These are phyloP conservation scores for Hsuehochloa calcarea DNA, from an alignment of 176 grass and related monocot genomes.

Conservation along the genomic window DNA sequence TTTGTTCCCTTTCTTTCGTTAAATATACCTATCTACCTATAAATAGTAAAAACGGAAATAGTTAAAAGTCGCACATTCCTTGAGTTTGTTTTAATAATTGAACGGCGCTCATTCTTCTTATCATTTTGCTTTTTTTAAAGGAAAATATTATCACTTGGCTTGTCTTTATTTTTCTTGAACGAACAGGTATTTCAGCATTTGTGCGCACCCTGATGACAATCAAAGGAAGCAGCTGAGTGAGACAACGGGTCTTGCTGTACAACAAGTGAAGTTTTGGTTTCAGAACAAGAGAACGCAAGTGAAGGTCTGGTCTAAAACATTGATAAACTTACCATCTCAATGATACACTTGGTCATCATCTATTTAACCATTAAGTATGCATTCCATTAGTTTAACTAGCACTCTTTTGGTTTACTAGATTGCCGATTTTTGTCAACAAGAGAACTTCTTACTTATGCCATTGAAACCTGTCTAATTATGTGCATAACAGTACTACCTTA, in stretches of 20 bases:
- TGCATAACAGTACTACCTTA: neutral
- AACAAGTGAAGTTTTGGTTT: slow-evolving; percentile 58
- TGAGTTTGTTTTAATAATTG: neutral
- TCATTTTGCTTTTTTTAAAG: neutral
- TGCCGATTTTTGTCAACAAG: neutral
- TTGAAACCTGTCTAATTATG: neutral
- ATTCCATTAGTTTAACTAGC: neutral
- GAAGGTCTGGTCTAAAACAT: slow-evolving; percentile 36
- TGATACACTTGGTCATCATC: neutral
- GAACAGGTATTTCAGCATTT: slow-evolving; percentile 41
- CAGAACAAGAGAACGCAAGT: slow-evolving; percentile 49
- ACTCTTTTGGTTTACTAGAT: neutral
- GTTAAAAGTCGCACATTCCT: neutral
- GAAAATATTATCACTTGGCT: neutral
- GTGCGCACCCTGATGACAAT: slow-evolving; percentile 29
- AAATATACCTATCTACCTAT: neutral
- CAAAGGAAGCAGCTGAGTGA: slow-evolving; percentile 30
- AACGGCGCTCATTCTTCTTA: neutral
- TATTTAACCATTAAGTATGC: neutral
- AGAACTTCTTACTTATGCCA: neutral
- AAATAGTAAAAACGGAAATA: neutral
- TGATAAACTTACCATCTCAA: neutral
- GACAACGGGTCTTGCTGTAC: neutral
- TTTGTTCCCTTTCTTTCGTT: neutral
- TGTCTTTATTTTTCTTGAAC: slow-evolving; percentile 21